Evolutionary conservation across 2,329 filamentous ascomycete genomes (phyloP), one percentile per base, ranked within the genome.

Genomic region (Monascus ruber): DNA sequence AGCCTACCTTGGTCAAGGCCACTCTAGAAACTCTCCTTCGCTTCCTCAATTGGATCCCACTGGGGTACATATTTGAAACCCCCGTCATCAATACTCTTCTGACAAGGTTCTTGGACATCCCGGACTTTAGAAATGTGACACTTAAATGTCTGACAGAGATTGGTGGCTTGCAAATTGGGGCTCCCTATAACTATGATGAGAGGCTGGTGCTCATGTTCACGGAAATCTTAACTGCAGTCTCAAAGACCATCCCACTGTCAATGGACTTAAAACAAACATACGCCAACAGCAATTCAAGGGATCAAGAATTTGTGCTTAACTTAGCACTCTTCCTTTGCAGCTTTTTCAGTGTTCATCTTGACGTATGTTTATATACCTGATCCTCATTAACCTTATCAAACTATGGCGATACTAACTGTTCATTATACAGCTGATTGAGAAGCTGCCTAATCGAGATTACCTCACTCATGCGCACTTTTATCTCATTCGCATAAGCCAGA

Each of bases 191-290:
- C 26, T 98, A 95, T 59, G 86, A 95, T 53, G 91, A 98, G 61
- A 89, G 94, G 68, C 76, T 98, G 34, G 82, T 96, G 38, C 83
- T 89, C 60, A 96, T 98, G 91, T 98, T 98, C 66, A 96, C 91
- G 33, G 89, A 95, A 60, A 91, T 91, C 24, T 68, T 98, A 50
- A 93, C 85, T 7, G 88, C 85, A 28, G 93, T 98, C 53, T 83
- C 89, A 17, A 85, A 83, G 55, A 94, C 94, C 52, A 94, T 98
- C 37, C 91, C 93, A 3, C 71, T 96, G 33, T 78, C 84, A 5
- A 74, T 96, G 47, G 88, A 96, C 56, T 73, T 98, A 41, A 94
- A 94, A 70, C 74, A 77, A 45, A 94, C 88, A 9, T 98, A 96
- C 56, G 82, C 83, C 17, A 81, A 80, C 45, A 96, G 89, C 64